Evolutionary conservation across 768 basidiomycete species (phyloP), one percentile per base, ranked within the genome.

Genomic region (Cubamyces sp.): DNA sequence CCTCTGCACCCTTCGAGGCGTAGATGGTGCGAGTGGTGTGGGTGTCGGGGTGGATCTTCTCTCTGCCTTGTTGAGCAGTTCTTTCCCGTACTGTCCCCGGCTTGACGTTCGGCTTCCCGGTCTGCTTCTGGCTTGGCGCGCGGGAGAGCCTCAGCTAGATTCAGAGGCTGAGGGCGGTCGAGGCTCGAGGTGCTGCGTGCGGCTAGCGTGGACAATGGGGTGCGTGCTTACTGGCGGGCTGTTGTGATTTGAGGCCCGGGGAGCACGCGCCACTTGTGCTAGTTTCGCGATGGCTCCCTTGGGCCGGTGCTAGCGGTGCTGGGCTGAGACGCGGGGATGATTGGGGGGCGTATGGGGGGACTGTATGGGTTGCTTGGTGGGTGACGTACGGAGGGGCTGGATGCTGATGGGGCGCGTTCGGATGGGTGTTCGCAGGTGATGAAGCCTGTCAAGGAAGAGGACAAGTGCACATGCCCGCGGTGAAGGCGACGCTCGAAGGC

Each of bases 401-500:
- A 43, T 60, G 58, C 58, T 60, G 58, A 60, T 58, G 58, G 25
- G 47, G 30, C 21, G 48, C 39, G 34, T 42, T 51, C 48, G 45
- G 48, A 28, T 26, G 42, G 26, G 55, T 45, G 47, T 60, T 58
- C 43, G 23, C 65, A 83, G 83, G 82, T 83, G 49, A 81, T 83
- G 82, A 71, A 73, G 56, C 67, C 75, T 54, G 79, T 83, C 57
- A 78, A 79, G 68, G 82, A 83, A 55, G 80, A 81, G 67, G 76
- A 84, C 69, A 78, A 74, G 65, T 83, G 82, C 65, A 68, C 64
- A 59, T 84, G 82, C 65, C 55, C 75, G 46, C 74, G 77, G 62
- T 68, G 64, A 66, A 48, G 34, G 25, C 42, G 28, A 41, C 12
- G 55, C 16, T 16, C 11, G 43, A 34, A 30, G 7, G 39, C 25